Evolutionary conservation across 2,329 filamentous ascomycete species (phyloP).

Genomic region (Plenodomus lindquistii): DNA sequence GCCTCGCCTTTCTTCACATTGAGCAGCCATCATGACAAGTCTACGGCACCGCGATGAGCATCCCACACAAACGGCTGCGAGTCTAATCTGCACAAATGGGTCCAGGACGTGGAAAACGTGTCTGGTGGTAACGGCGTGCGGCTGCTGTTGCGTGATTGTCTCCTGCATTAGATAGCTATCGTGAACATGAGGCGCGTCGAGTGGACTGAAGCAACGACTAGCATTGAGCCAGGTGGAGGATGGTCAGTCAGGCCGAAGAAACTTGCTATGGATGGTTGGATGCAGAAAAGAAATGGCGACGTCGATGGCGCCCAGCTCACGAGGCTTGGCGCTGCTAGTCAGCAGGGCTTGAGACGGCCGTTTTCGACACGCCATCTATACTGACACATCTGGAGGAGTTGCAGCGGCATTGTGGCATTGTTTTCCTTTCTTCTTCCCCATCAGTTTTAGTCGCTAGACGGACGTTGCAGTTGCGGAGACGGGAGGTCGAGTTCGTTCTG

Average conservation of each 20-base stretch:
- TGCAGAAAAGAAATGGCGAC: not conserved
- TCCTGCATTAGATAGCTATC: conserved; percentile 2
- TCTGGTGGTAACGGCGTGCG: not conserved
- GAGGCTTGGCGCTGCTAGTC: conserved; percentile 30
- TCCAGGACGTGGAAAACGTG: not conserved
- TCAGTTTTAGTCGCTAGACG: conserved; percentile 15
- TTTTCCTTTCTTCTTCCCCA: conserved; percentile 13
- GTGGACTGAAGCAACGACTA: not conserved
- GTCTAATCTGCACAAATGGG: not conserved
- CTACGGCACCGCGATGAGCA: not conserved
- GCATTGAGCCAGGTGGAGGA: not conserved
- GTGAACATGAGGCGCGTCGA: not conserved
- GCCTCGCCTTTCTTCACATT: not conserved
- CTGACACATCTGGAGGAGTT: conserved; percentile 16
- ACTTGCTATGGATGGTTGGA: not conserved
- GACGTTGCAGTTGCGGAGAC: conserved; percentile 13
- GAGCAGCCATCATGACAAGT: not conserved
- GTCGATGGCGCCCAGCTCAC: conserved; percentile 2
- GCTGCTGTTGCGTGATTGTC: not conserved
- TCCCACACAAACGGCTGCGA: not conserved
- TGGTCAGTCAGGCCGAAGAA: not conserved
- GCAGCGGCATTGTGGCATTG: conserved; percentile 8
- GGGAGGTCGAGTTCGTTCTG: conserved; percentile 23
- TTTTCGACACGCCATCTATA: conserved; percentile 9
- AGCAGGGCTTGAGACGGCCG: conserved; percentile 29